These are phyloP conservation scores for Botrytis porri DNA, from an alignment of 2,329 filamentous ascomycete genomes.

Conservation along the genomic window DNA sequence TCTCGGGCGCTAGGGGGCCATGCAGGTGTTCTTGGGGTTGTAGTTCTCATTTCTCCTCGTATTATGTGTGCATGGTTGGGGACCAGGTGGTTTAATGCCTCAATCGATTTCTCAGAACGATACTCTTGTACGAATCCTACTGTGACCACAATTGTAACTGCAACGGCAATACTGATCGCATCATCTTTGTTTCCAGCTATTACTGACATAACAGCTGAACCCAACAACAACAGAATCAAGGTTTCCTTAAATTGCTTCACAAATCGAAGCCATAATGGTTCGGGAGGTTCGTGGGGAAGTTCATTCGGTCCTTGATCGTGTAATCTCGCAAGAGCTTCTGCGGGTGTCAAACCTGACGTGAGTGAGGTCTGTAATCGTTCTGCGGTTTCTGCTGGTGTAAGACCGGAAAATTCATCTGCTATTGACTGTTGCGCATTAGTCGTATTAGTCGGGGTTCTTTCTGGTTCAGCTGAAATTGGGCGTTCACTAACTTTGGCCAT, in stretches of 20 bases:
- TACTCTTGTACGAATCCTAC: slow-evolving; percentile 98
- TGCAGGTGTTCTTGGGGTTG: slow-evolving; percentile 36
- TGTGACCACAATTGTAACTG: slow-evolving; percentile 93
- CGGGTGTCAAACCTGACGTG: slow-evolving; percentile 72
- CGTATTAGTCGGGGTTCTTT: slow-evolving; percentile 16
- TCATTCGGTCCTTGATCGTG: slow-evolving; percentile 87
- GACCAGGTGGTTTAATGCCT: slow-evolving; percentile 88
- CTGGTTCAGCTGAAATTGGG: slow-evolving; percentile 21
- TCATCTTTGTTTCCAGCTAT: slow-evolving; percentile 93
- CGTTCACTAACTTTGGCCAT: slow-evolving; percentile 35
- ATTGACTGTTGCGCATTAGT: slow-evolving; percentile 32
- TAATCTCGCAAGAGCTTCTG: slow-evolving; percentile 76
- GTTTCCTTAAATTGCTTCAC: slow-evolving; percentile 96
- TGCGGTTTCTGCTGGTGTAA: slow-evolving; percentile 77
- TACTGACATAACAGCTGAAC: slow-evolving; percentile 82
- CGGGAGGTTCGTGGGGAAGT: slow-evolving; percentile 87
- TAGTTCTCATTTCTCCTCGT: slow-evolving; percentile 44
- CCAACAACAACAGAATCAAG: slow-evolving; percentile 85
- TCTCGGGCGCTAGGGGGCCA: slow-evolving; percentile 47
- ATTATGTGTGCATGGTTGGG: slow-evolving; percentile 97
- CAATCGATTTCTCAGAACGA: slow-evolving; percentile 92
- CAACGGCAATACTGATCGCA: slow-evolving; percentile 90
- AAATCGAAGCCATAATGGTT: slow-evolving; percentile 93
- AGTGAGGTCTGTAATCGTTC: slow-evolving; percentile 78
- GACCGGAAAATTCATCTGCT: slow-evolving; percentile 60